Evolutionary conservation across 2,329 filamentous ascomycete genomes (phyloP), one percentile per base, ranked within the genome.

Genomic region (Ascosphaera acerosa): DNA sequence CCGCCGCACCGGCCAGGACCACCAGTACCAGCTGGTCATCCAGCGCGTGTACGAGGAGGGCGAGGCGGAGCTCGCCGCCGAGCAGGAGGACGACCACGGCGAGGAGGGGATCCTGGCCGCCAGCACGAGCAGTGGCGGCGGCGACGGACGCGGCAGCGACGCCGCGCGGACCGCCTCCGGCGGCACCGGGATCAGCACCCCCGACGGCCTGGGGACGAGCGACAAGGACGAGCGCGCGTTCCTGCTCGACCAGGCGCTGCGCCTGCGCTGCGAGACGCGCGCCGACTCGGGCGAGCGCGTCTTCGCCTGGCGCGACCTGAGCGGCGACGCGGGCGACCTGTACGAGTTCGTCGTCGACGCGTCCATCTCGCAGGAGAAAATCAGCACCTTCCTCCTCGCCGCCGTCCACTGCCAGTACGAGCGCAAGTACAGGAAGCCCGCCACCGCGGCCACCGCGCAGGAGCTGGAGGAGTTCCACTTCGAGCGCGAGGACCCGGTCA

Each of bases 221-320:
- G 82, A 92, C 45, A 78, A 81, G 43, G 89, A 97, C 72, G 87
- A 97, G 56, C 92, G 91, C 59, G 84, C 75, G 0, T 97, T 94
- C 48, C 55, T 94, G 30, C 70, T 97, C n/a, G 84, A 94, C 64
- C 75, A 92, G 50, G 68, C 70, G 33, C 62, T 97, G 22, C 78
- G 78, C 46, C 80, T 97, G 45, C 73, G 84, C 34, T 75, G 78
- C 27, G 78, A 89, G 48, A 66, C 75, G 38, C 66, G 82, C 39
- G n/a, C n/a, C n/a, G 70, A 80, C 38, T 70, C 69, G 22, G 76
- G 76, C 15, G 76, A 89, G 42, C 78, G 76, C 45, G 71, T 94
- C 6, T 65, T 97, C 39, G 84, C 84, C 36, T 97, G 87, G 87
- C 73, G 76, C 41, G 87, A 97, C 47, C 57, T 94, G 36, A 92